A percentile compares a stretch with the other conserved stretches of the same genome.
phyloP scores from a whole-genome alignment of 768 basidiomycete genomes.

The Mycena vitilis region DNA sequence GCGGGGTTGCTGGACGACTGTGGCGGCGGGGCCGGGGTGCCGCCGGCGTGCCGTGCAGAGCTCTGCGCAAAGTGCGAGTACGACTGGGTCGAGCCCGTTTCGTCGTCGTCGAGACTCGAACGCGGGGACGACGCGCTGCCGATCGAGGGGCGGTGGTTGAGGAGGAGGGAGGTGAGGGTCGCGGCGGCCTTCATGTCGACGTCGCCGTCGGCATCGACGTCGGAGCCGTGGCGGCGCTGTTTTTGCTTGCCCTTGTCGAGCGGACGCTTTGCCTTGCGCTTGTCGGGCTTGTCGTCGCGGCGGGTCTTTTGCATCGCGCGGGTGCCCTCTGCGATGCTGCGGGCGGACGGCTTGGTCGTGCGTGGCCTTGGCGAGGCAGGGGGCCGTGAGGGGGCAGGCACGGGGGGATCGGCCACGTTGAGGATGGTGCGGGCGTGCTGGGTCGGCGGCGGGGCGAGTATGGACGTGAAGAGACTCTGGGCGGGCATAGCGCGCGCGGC shows the following conservation, averaged over 20 bases:
- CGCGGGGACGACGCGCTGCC: slow-evolving; percentile 75
- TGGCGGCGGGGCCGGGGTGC: slow-evolving; percentile 31
- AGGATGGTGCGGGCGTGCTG: slow-evolving; percentile 86
- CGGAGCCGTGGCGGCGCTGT: slow-evolving; percentile 43
- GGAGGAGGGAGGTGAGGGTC: slow-evolving; percentile 77
- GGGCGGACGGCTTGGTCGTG: slow-evolving; percentile 48
- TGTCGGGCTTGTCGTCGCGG: slow-evolving; percentile 49
- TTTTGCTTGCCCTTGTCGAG: slow-evolving; percentile 64
- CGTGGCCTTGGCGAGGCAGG: slow-evolving; percentile 60
- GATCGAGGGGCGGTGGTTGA: slow-evolving; percentile 73
- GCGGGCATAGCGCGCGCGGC: slow-evolving; percentile 44
- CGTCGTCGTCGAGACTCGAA: slow-evolving; percentile 78
- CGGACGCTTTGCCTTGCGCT: slow-evolving; percentile 55
- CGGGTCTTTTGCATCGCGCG: slow-evolving; percentile 59
- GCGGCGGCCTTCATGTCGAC: slow-evolving; percentile 88
- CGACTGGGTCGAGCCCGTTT: slow-evolving; percentile 70
- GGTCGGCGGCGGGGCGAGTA: slow-evolving; percentile 80
- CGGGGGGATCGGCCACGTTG: slow-evolving; percentile 76
- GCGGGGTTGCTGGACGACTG: slow-evolving; percentile 42
- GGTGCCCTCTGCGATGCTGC: slow-evolving; percentile 59
- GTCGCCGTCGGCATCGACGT: slow-evolving; percentile 63
- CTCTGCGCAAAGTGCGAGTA: slow-evolving; percentile 74
- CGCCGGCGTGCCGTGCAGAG: slow-evolving; percentile 63
- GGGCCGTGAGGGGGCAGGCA: slow-evolving; percentile 63
- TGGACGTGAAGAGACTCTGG: slow-evolving; percentile 78